These are phyloP conservation scores for Pythium folliculosum DNA, from an alignment of 352 stramenopile species.

Conservation along the genomic window DNA sequence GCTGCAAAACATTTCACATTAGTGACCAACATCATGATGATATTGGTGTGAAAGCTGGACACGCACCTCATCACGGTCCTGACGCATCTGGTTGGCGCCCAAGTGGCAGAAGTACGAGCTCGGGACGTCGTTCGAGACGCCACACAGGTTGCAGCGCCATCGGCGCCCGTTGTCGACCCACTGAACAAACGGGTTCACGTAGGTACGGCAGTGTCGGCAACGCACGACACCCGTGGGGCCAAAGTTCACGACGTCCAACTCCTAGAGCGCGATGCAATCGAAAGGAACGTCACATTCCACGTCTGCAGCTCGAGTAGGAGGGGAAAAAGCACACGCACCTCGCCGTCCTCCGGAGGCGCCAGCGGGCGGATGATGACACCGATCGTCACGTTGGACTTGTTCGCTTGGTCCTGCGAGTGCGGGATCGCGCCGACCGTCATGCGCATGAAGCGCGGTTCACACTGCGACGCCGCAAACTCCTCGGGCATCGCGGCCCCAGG, in stretches of 20 bases:
- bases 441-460: constrained; percentile 83
- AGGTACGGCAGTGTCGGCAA: constrained; percentile 88
- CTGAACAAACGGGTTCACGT: constrained; percentile 89
- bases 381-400: constrained; percentile 84
- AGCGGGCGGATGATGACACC: constrained; percentile 85
- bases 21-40: not conserved
- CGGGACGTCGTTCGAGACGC: constrained; percentile 89
- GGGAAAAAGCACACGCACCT: constrained; percentile 18
- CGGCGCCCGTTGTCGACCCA: constrained; percentile 88
- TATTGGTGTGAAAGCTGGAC: constrained; percentile 28
- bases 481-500: constrained; percentile 57
- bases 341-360: constrained; percentile 60
- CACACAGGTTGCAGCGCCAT: constrained; percentile 90
- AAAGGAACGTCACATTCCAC: no score
- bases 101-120: constrained; percentile 98
- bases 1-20: constrained; percentile 57
- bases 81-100: constrained; percentile 92
- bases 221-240: constrained; percentile 79
- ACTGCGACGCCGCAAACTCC: constrained; percentile 74
- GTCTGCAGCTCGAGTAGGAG: no score
- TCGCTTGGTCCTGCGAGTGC: constrained; percentile 81
- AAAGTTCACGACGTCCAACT: constrained; percentile 88
- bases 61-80: constrained; percentile 93
- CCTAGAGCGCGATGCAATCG: no score
- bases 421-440: constrained; percentile 73